phyloP scores from a whole-genome alignment of 805 yeast species.

The Myxozyma melibiosi region DNA sequence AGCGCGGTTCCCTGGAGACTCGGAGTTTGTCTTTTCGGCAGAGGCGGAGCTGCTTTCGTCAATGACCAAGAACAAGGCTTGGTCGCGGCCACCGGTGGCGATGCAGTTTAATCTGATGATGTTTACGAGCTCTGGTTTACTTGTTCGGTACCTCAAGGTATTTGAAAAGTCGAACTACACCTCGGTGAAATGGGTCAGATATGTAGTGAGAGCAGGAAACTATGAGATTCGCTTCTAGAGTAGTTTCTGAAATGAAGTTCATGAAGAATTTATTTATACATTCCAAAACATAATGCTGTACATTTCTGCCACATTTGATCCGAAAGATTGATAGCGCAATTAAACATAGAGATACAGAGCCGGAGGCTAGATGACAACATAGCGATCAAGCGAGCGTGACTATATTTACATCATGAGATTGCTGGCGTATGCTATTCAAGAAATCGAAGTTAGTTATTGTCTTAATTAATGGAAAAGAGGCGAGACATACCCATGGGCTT shows the following conservation, averaged over 20 bases:
- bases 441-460: neutral
- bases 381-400: neutral
- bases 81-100: constrained; percentile 78
- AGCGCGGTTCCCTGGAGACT: constrained; percentile 65
- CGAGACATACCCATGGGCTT: constrained; percentile 75
- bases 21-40: constrained; percentile 62
- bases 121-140: constrained; percentile 76
- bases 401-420: constrained; percentile 23
- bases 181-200: constrained; percentile 87
- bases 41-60: constrained; percentile 49
- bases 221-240: constrained; percentile 58
- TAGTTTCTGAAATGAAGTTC: neutral
- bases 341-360: neutral
- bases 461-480: neutral
- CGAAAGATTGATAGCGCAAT: no score
- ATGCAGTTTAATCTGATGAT: constrained; percentile 68
- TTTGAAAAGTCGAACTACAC: constrained; percentile 60
- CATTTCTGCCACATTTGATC: neutral
- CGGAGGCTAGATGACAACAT: neutral
- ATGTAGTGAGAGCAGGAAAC: constrained; percentile 71
- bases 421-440: constrained; percentile 31
- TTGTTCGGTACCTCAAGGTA: constrained; percentile 71
- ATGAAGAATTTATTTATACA: neutral
- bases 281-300: neutral
- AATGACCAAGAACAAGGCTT: constrained; percentile 42